Base-by-base conservation (phyloP, 2,329 filamentous ascomycete genomes). In the Pseudomassariella vexata region DNA sequence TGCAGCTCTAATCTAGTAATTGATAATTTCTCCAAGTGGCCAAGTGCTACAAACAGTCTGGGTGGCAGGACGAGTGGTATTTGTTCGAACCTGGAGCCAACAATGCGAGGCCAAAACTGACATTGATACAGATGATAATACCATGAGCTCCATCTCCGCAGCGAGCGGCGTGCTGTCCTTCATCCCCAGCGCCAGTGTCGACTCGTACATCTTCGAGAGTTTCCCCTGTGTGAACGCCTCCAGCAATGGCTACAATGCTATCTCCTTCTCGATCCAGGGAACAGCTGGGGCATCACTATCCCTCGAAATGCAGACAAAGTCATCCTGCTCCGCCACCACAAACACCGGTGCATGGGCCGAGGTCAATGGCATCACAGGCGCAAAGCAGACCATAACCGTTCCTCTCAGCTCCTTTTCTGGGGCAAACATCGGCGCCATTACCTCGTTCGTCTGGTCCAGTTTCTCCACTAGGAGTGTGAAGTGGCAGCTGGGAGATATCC, bases 141-240 rank as follows among this genome's bases (percentile, higher is more conserved):
- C 60, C 36, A 71, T 70, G 57, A 55, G 53, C 5, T 49, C 40
- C 50, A 62, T 46, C 48, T 66, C 48, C 26, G 62, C 56, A 20
- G 53, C 54, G 10, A 53, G 53, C 10, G 63, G 64, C 28, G 60
- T 66, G 19, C 59, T 74, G 15, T 62, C 60, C 6, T 70, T 76
- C 51, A 66, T 60, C n/a, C 65, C 67, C 19, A 66, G 62, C 38
- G 45, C 56, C 5, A 21, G 18, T 11, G 22, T 14, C 11, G 46
- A 42, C 17, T 65, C 68, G 9, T 75, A 75, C 53, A 73, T 71
- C 40, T 74, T 74, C 45, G 70, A 72, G 47, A 66, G 62, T 2
- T 65, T 75, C 33, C 44, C 52, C 0, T 75, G 70, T 52, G 58
- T 66, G 42, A 52, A 58, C 23, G 60, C 68, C 12, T 51, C 52